Evolutionary conservation across 2,329 filamentous ascomycete genomes (phyloP), one percentile per base, ranked within the genome.

Genomic region (Fusarium subglutinans): DNA sequence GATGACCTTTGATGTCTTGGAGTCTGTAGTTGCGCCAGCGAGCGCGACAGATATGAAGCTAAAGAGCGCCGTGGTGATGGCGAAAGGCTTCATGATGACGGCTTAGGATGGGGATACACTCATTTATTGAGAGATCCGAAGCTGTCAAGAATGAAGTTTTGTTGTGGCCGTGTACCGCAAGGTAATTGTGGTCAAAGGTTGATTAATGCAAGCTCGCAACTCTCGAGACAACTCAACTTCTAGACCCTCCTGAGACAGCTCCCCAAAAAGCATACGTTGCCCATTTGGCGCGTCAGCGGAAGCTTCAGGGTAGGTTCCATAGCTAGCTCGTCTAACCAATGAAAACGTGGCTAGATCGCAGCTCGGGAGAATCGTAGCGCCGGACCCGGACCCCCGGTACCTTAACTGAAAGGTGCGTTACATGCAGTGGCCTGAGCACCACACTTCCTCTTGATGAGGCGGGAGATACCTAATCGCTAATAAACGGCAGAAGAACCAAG

Each of bases 51-150:
- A 87, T 77, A 90, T 82, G 80, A 91, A 86, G 80, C 90, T 90
- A 75, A 89, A 83, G 79, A 90, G 85, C 76, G 88, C 88, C 79
- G 89, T 87, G 79, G 88, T 86, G 81, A 89, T 82, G 76, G 87
- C 80, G 69, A 80, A 79, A 73, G 80, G 80, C 82, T 84, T 84
- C 83, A 85, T 85, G 56, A 73, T 81, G 79, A 71, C 76, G 68
- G 77, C 75, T 68, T 73, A 28, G n/a, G 66, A 62, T 69, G 70
- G 53, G 70, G 66, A 60, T 68, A 63, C 75, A 72, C 79, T 81
- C 82, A 83, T 83, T 72, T 80, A 82, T 73, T 77, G 78, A 75
- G 76, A 73, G 71, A 74, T 76, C 78, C 70, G 63, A 60, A 74
- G 70, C 66, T 73, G 59, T 66, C 65, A 41, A 37, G 61, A 57